Base-by-base conservation (phyloP, 169 alveolate species). In the Babesia caballi region DNA sequence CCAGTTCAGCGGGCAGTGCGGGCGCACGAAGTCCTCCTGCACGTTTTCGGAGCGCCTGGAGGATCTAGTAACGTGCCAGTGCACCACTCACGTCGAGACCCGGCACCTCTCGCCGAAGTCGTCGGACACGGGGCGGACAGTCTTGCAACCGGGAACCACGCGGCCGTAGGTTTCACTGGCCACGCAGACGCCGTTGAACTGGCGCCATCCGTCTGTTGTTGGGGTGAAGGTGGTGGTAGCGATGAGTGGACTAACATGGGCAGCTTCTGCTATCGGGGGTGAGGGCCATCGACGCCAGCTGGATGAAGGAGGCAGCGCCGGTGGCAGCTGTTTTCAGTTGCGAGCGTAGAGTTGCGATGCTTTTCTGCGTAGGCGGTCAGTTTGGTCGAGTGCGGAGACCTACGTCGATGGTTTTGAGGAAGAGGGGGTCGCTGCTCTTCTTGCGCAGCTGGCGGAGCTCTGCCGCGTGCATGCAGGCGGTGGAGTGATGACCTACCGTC, bases 1-100 rank as follows among this genome's bases (percentile, higher is more conserved):
- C 92, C 92, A 86, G 4, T 90, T 90, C 38, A 76, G 33, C n/a
- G 92, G 92, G 61, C 92, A 86, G 50, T 81, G 66, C 11, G 82
- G 68, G 25, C 84, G 52, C 17, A 83, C 78, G 46, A 72, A 87
- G 52, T 83, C 91, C 38, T 77, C 76, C 53, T 71, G 36, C 17
- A 42, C 27, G 36, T 44, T 59, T 42, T 44, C 54, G 33, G 32
- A 50, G 50, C 59, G 72, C 77, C 33, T 72, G 30, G 0, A 19
- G 50, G 11, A 25, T 47, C 27, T 50, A 38, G 44, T 27, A 33
- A 7, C 54, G 38, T 28, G 25, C 30, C 52, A 46, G 70, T n/a
- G 27, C 36, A 63, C 41, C 4, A 81, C 80, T 63, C 49, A 81
- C 58, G 66, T 54, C 42, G 71, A 54, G 19, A 76, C 84, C 28